These are phyloP conservation scores for Neurospora sp. DNA, from an alignment of 495 filamentous ascomycete species.

Conservation along the genomic window DNA sequence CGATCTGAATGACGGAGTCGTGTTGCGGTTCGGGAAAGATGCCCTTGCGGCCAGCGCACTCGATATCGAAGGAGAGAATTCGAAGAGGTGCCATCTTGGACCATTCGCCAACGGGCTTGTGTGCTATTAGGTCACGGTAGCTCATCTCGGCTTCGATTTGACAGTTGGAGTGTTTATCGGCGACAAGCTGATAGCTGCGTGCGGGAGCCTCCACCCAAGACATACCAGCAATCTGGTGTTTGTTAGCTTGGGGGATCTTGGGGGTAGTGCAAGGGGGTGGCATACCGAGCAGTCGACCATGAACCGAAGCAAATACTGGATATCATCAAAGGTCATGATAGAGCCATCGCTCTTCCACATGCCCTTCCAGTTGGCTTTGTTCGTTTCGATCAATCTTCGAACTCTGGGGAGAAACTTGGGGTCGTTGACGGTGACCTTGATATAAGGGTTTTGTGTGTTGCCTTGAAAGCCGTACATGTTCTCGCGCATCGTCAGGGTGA, in stretches of 20 bases:
- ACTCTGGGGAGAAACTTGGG: slow-evolving; percentile 69
- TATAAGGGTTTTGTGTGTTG: slow-evolving; percentile 79
- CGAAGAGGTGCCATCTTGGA: slow-evolving; percentile 95
- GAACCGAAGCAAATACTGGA: slow-evolving; percentile 90
- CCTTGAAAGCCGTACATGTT: slow-evolving; percentile 90
- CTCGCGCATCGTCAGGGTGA: slow-evolving; percentile 70
- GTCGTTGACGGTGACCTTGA: slow-evolving; percentile 87
- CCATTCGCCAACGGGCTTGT: slow-evolving; percentile 89
- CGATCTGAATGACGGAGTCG: slow-evolving; percentile 97
- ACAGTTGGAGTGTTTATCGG: slow-evolving; percentile 72
- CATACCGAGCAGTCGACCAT: slow-evolving; percentile 88
- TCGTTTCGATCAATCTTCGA: slow-evolving; percentile 58
- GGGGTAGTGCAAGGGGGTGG: not conserved
- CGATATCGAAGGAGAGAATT: slow-evolving; percentile 94
- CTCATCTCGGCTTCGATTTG: slow-evolving; percentile 85
- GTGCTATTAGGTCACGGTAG: slow-evolving; percentile 75
- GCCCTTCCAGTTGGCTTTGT: slow-evolving; percentile 77
- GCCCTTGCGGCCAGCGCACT: slow-evolving; percentile 94
- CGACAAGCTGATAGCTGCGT: slow-evolving; percentile 58
- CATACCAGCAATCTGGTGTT: slow-evolving; percentile 70
- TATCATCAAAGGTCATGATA: slow-evolving; percentile 83
- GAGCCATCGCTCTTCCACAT: slow-evolving; percentile 70
- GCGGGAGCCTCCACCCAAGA: slow-evolving; percentile 88
- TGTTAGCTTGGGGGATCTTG: slow-evolving; percentile 9
- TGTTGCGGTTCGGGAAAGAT: slow-evolving; percentile 87